phyloP scores from a whole-genome alignment of 169 alveolate species.

The Amoebophrya sp. region DNA sequence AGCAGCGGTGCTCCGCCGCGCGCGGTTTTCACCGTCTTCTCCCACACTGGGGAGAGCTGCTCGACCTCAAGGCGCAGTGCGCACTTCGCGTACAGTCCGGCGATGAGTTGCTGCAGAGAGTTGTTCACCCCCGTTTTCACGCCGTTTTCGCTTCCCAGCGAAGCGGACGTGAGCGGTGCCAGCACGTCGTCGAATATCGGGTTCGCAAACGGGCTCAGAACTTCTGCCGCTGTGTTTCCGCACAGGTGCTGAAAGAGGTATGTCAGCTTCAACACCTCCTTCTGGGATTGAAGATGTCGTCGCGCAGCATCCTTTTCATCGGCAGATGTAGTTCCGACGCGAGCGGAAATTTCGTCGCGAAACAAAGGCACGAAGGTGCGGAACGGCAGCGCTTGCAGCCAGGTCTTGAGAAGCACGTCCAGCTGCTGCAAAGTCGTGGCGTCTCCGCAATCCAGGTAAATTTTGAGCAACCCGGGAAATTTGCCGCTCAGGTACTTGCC shows the following conservation, averaged over 20 bases:
- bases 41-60: background rate
- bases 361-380: background rate
- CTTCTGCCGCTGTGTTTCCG: background rate
- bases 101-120: no score
- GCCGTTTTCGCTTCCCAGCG: background rate
- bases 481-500: background rate
- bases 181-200: background rate
- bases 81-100: background rate
- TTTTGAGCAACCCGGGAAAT: background rate
- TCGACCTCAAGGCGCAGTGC: background rate
- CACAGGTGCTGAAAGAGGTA: background rate
- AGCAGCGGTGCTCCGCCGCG: background rate
- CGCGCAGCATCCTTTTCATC: background rate
- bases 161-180: background rate
- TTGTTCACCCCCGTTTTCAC: background rate
- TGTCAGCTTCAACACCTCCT: background rate
- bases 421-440: background rate
- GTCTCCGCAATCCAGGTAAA: background rate
- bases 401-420: background rate
- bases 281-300: background rate
- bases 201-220: background rate
- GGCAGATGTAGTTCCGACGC: no score
- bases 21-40: background rate
- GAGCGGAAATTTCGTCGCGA: background rate
- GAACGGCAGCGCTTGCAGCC: background rate